A percentile compares a stretch with the other conserved stretches of the same genome.
These are phyloP conservation scores for Prunus mira DNA, from an alignment of 306 rosid species.

Conservation along the genomic window DNA sequence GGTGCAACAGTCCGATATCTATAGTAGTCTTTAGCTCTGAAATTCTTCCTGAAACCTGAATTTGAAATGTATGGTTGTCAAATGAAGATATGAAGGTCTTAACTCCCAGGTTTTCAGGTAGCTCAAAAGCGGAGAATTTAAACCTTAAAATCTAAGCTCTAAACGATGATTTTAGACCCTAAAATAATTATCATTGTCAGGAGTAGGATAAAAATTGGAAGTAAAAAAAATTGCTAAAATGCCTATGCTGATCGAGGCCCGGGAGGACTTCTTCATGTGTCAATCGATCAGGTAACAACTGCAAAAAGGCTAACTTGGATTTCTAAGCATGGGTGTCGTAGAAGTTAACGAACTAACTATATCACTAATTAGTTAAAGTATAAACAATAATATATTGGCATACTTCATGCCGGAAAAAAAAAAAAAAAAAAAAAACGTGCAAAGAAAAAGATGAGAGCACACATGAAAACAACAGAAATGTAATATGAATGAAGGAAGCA, in stretches of 20 bases:
- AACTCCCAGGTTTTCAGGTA: background rate
- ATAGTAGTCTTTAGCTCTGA: slow-evolving; percentile 77
- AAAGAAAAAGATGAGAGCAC: background rate
- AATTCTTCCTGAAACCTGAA: slow-evolving; percentile 76
- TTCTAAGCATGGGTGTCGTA: background rate
- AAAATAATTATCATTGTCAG: background rate
- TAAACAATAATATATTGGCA: background rate
- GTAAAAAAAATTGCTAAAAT: too few relatives aligned
- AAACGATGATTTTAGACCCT: background rate
- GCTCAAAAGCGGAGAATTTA: background rate
- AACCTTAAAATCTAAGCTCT: background rate
- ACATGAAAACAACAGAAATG: background rate
- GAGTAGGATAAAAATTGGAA: background rate
- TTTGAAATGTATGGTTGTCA: slow-evolving; percentile 8
- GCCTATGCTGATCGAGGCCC: background rate
- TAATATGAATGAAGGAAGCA: background rate
- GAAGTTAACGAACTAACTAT: background rate
- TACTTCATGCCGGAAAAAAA: background rate
- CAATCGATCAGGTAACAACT: background rate
- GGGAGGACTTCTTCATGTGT: background rate
- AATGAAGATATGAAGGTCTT: background rate
- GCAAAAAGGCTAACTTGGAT: background rate
- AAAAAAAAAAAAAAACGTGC: background rate
- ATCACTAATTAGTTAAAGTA: background rate
- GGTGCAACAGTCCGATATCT: slow-evolving; percentile 72